These are phyloP conservation scores for Cucurbita ficifolia DNA, from an alignment of 306 rosid genomes.

Conservation along the genomic window DNA sequence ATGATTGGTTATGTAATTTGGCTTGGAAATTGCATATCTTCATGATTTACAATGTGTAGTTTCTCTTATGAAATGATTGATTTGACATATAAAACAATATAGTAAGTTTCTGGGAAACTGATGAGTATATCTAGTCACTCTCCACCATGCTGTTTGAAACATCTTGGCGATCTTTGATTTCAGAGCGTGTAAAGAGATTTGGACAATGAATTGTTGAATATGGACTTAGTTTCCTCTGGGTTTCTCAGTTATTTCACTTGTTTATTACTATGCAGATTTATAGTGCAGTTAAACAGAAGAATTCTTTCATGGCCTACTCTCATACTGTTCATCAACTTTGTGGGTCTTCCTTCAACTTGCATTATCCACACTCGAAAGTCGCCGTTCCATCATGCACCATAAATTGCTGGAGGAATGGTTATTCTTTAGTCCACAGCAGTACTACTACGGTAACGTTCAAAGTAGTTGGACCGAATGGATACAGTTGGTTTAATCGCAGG, in stretches of 20 bases:
- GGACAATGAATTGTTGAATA: not conserved
- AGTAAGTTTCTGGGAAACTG: not conserved
- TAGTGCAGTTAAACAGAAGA: conserved; percentile 21
- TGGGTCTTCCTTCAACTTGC: conserved; percentile 24
- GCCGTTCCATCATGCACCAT: conserved; percentile 10
- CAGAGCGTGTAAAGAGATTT: not conserved
- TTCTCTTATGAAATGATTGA: not conserved
- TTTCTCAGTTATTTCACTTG: conserved; percentile 2
- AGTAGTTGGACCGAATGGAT: conserved; percentile 16
- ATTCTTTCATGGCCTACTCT: conserved; percentile 17
- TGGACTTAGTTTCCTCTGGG: not conserved
- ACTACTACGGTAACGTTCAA: conserved; percentile 12
- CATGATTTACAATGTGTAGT: not conserved
- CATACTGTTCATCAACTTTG: conserved; percentile 14
- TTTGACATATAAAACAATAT: not conserved
- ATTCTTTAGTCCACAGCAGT: conserved; percentile 18
- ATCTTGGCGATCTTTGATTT: not conserved
- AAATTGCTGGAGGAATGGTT: conserved; percentile 16
- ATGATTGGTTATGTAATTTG: not conserved
- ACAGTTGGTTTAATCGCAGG: conserved; percentile 22
- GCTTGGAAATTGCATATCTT: not conserved
- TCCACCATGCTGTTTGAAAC: not conserved
- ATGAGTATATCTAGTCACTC: not conserved
- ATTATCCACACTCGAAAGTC: conserved; percentile 21
- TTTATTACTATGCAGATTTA: conserved; percentile 29